Percentiles rank a stretch among this genome's conserved stretches.
Conservation (phyloP, 352 stramenopile species). For the Phytophthora citricola region DNA sequence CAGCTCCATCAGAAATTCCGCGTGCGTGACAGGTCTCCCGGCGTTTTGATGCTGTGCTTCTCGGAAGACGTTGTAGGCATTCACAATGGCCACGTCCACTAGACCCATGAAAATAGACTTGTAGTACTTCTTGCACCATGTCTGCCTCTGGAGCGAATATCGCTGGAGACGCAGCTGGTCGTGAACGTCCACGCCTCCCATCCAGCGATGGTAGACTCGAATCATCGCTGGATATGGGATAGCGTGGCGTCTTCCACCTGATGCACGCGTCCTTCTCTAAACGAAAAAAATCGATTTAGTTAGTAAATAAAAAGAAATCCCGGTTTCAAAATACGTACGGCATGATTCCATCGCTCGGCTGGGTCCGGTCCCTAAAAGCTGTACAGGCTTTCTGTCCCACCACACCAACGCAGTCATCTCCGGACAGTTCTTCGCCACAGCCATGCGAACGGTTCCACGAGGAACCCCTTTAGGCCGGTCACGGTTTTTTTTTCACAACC, state of each 20-base stretch:
- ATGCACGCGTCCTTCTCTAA: background rate
- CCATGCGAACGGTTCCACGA: background rate
- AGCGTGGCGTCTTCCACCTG: background rate
- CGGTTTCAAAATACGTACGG: background rate
- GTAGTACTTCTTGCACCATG: constrained; percentile 24
- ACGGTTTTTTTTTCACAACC: constrained; percentile 2
- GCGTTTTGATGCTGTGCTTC: background rate
- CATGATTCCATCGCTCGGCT: constrained; percentile 9
- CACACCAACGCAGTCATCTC: background rate
- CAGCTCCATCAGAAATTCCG: constrained; percentile 13
- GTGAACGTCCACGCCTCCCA: constrained; percentile 14
- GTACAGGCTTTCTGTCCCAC: constrained; percentile 18
- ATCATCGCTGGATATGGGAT: background rate
- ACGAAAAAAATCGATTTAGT: no score
- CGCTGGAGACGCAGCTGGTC: constrained; percentile 20
- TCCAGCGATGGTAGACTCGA: constrained; percentile 1
- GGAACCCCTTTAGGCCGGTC: background rate
- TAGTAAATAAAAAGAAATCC: no score
- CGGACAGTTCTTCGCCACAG: constrained; percentile 4
- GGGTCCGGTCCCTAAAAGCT: background rate
- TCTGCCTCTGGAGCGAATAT: constrained; percentile 18
- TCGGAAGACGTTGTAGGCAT: constrained; percentile 18
- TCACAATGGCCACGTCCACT: constrained; percentile 25
- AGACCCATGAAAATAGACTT: constrained; percentile 24
- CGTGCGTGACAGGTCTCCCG: background rate